Evolutionary conservation across 2,329 filamentous ascomycete species (phyloP).

Genomic region (Fusarium falciforme): DNA sequence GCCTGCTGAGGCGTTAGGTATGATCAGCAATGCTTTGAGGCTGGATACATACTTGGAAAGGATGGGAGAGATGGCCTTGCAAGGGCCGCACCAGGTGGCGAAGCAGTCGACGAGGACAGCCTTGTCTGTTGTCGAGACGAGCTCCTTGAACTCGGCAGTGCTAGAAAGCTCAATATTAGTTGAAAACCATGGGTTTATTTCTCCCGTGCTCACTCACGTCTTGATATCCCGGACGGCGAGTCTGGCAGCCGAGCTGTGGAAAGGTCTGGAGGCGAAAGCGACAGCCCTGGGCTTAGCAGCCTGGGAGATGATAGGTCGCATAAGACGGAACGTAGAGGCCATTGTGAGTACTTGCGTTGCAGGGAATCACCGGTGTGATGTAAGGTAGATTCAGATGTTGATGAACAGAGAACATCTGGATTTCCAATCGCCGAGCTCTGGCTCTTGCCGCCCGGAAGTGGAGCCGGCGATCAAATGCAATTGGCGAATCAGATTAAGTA

Average conservation of each 20-base stretch:
- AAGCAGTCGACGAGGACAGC: slow-evolving; percentile 78
- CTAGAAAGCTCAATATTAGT: neutral
- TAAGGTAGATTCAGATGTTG: neutral
- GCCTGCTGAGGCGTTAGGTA: slow-evolving; percentile 16
- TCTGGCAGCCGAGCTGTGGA: slow-evolving; percentile 53
- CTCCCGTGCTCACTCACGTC: slow-evolving; percentile 45
- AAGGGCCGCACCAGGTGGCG: slow-evolving; percentile 87
- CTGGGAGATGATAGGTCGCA: slow-evolving; percentile 33
- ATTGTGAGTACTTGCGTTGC: slow-evolving; percentile 18
- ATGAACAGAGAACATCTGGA: slow-evolving; percentile 16
- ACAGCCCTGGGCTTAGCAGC: slow-evolving; percentile 28
- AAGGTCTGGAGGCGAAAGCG: slow-evolving; percentile 35
- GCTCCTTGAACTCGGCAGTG: slow-evolving; percentile 67
- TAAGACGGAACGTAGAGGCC: slow-evolving; percentile 30
- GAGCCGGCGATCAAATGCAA: slow-evolving; percentile 3
- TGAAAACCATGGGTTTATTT: neutral
- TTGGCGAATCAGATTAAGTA: slow-evolving; percentile 21
- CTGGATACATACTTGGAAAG: slow-evolving; percentile 55
- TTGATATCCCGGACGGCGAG: slow-evolving; percentile 59
- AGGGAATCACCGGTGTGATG: neutral
- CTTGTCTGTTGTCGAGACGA: slow-evolving; percentile 62
- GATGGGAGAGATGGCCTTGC: slow-evolving; percentile 87
- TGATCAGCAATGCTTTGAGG: neutral
- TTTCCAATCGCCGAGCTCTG: slow-evolving; percentile 34
- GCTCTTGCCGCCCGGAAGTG: slow-evolving; percentile 15